Evolutionary conservation across 2,329 filamentous ascomycete genomes (phyloP).

Genomic region (Sporothrix schenckii): DNA sequence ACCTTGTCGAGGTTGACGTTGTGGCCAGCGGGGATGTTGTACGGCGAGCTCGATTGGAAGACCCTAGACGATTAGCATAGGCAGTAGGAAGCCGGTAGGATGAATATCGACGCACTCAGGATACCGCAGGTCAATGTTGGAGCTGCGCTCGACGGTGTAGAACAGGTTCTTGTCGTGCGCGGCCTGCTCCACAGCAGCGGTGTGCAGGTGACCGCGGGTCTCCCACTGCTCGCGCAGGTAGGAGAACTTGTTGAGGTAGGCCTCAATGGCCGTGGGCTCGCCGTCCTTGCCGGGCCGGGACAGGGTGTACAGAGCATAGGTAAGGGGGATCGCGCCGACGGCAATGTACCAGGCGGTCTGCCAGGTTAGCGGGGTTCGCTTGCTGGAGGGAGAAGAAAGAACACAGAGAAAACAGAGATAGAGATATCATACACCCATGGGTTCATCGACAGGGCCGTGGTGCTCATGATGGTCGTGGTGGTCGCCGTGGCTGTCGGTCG

Average conservation of each 20-base stretch:
- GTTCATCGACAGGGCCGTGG: constrained; percentile 52
- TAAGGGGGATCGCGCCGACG: constrained; percentile 50
- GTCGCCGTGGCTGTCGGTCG: constrained; percentile 39
- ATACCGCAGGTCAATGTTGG: constrained; percentile 56
- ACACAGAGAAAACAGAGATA: constrained; percentile 31
- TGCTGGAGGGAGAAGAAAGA: background rate
- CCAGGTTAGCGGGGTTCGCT: background rate
- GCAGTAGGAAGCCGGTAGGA: background rate
- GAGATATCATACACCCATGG: constrained; percentile 55
- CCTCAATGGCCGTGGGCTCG: constrained; percentile 52
- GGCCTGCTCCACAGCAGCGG: constrained; percentile 57
- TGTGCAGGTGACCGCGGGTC: constrained; percentile 57
- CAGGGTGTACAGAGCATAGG: constrained; percentile 53
- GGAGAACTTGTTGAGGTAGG: constrained; percentile 52
- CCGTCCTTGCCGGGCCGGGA: constrained; percentile 54
- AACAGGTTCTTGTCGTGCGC: constrained; percentile 61
- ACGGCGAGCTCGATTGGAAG: constrained; percentile 54
- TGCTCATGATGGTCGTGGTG: constrained; percentile 29
- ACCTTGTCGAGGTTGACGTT: constrained; percentile 58
- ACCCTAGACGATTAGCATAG: constrained; percentile 45
- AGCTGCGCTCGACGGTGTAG: constrained; percentile 50
- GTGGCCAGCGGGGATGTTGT: constrained; percentile 60
- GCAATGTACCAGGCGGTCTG: constrained; percentile 56
- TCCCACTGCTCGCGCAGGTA: constrained; percentile 56
- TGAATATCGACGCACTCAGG: constrained; percentile 57